Evolutionary conservation across 1,284 basidiomycete species (phyloP), one percentile per base, ranked within the genome.

Genomic region (Exobasidium cylindrosporum): DNA sequence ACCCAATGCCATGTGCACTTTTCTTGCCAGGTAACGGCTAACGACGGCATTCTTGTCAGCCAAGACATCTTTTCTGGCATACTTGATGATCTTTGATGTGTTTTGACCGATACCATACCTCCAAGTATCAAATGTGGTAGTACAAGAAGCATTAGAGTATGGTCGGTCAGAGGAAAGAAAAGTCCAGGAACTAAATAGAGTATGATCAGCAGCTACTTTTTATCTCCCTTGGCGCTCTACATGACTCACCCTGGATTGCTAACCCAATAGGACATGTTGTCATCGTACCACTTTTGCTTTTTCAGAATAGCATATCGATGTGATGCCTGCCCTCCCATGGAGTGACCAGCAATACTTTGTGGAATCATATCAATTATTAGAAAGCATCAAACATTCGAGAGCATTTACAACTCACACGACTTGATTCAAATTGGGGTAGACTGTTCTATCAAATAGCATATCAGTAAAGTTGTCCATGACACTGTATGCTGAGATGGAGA

Each of bases 251-350:
- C 75, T 4, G 76, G 76, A 43, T 78, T 77, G 23, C 72, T 74
- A n/a, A 77, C 46, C 74, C 74, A 78, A 44, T 64, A 78, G 21
- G 61, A 67, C 40, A 78, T 28, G 35, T 72, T 74, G 52, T 54
- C 46, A 44, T 77, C 75, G 58, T 77, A 77, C 28, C 61, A 56
- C 54, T 71, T 73, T 44, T 65, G 58, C 60, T 73, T 72, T 43
- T 73, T 73, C 11, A 74, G 52, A 29, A 74, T n/a, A 0, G 75
- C 65, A 50, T 77, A 78, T 13, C 74, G 60, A 57, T 69, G 61
- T 3, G 67, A 54, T 1, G 72, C 69, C 30, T 77, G 74, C 1
- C 65, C 76, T 21, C 76, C 76, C 68, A 78, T 71, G 24, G 76
- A 78, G 47, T 77, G 75, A 3, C 76, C 76, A 17, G 65, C 75